A percentile compares a stretch with the other conserved stretches of the same genome.
Evolutionary conservation across 129 eudicot genomes (phyloP).

Genomic region (Dittrichia graveolens): DNA sequence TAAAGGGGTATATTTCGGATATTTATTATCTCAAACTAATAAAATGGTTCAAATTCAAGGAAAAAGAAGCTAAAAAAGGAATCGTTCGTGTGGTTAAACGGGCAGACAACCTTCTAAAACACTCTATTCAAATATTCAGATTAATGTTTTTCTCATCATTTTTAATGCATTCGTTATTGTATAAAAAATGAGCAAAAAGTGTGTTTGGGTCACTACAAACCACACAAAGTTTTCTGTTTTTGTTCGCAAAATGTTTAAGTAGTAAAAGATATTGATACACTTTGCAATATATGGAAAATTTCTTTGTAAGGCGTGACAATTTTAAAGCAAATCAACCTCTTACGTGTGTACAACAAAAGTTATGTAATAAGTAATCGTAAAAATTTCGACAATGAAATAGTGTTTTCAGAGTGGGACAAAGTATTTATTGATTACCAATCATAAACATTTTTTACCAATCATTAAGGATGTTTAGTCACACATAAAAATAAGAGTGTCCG

Average conservation of each 20-base stretch:
- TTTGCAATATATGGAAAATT: background rate
- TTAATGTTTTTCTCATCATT: background rate
- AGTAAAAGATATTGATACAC: background rate
- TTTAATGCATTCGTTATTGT: background rate
- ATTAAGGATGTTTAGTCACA: too few relatives aligned
- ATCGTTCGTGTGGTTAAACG: background rate
- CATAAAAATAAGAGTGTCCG: too few relatives aligned
- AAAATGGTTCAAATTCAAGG: background rate
- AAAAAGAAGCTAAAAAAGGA: background rate
- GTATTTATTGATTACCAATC: background rate
- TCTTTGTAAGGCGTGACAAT: background rate
- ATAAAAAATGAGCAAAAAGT: background rate
- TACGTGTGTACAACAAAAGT: background rate
- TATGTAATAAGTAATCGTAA: background rate
- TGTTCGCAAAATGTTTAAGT: background rate
- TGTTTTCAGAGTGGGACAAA: background rate
- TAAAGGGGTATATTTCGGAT: background rate
- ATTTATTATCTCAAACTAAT: background rate
- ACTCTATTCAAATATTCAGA: background rate
- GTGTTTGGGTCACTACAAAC: background rate
- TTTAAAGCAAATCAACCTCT: background rate
- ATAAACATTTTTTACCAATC: too few relatives aligned
- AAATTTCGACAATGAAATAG: conserved; percentile 3
- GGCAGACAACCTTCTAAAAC: background rate
- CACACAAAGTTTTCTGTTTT: background rate